Percentiles rank a stretch among this genome's conserved stretches.
Evolutionary conservation across 2,329 filamentous ascomycete species (phyloP).

Genomic region (Trichoderma breve): DNA sequence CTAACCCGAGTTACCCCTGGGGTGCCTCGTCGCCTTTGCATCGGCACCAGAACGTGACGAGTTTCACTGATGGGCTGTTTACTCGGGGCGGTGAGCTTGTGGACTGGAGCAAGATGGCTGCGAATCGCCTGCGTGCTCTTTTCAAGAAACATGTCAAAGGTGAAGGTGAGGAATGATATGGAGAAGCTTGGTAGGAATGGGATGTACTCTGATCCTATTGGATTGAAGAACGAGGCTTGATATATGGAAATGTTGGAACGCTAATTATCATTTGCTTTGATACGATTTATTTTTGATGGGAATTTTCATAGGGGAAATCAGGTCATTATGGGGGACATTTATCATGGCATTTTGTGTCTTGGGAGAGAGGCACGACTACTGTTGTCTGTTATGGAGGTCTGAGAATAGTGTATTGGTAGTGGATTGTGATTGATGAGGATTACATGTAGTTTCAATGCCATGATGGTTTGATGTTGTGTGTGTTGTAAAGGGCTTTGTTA

Average conservation of each 20-base stretch:
- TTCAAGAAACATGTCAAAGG: neutral
- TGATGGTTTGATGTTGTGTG: neutral
- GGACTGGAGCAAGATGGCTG: constrained; percentile 7
- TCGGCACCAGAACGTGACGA: constrained; percentile 34
- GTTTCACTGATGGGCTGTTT: constrained; percentile 26
- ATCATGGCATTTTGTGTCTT: constrained; percentile 3
- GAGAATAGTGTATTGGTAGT: neutral
- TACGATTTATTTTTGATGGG: constrained; percentile 2
- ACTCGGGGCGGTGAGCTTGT: neutral
- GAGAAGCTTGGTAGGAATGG: neutral
- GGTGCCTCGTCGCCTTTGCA: constrained; percentile 37
- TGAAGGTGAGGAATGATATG: neutral
- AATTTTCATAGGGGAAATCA: neutral
- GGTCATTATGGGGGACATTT: neutral
- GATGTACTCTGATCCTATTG: constrained; percentile 2
- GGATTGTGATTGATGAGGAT: neutral
- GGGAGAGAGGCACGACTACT: neutral
- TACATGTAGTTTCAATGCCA: neutral
- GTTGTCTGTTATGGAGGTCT: neutral
- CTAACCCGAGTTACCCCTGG: constrained; percentile 38
- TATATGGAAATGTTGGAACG: neutral
- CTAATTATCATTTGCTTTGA: constrained; percentile 3
- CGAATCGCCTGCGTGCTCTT: neutral
- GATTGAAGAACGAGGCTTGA: constrained; percentile 12
- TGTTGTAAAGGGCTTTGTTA: neutral